Conservation (phyloP, 2,329 filamentous ascomycete species). For the Metarhizium guizhouense region DNA sequence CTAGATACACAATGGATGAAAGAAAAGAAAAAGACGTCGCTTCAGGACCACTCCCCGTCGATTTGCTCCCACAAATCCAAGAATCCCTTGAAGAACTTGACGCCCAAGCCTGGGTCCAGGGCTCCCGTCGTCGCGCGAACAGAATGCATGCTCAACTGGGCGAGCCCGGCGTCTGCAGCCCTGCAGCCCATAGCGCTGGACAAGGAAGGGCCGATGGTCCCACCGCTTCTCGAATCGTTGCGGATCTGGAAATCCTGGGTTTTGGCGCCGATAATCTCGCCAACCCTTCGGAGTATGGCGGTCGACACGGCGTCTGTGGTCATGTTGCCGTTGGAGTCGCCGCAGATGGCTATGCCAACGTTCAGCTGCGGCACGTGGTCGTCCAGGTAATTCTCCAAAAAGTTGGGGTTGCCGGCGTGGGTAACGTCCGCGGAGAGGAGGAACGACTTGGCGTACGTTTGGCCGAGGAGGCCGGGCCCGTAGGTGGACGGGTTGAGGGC, state of each 20-base stretch:
- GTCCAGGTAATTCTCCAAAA: conserved; percentile 71
- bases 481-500: conserved; percentile 44
- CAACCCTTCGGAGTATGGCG: conserved; percentile 69
- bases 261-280: conserved; percentile 60
- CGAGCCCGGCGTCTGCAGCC: conserved; percentile 79
- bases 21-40: background rate
- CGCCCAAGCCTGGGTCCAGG: conserved; percentile 78
- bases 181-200: conserved; percentile 72
- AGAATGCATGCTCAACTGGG: conserved; percentile 90
- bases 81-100: conserved; percentile 83
- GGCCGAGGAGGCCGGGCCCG: conserved; percentile 57
- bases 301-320: conserved; percentile 85
- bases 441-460: conserved; percentile 88
- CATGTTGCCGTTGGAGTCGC: conserved; percentile 90
- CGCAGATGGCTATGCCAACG: conserved; percentile 70
- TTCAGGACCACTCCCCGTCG: conserved; percentile 62
- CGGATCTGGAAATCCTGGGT: conserved; percentile 91
- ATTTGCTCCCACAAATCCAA: conserved; percentile 79
- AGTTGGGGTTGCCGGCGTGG: conserved; percentile 93
- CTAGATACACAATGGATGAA: no score
- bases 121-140: conserved; percentile 82
- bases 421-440: conserved; percentile 87
- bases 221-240: conserved; percentile 82
- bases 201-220: conserved; percentile 91
- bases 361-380: conserved; percentile 85